Evolutionary conservation across 768 basidiomycete genomes (phyloP).

Genomic region (Rhodocollybia butyracea): DNA sequence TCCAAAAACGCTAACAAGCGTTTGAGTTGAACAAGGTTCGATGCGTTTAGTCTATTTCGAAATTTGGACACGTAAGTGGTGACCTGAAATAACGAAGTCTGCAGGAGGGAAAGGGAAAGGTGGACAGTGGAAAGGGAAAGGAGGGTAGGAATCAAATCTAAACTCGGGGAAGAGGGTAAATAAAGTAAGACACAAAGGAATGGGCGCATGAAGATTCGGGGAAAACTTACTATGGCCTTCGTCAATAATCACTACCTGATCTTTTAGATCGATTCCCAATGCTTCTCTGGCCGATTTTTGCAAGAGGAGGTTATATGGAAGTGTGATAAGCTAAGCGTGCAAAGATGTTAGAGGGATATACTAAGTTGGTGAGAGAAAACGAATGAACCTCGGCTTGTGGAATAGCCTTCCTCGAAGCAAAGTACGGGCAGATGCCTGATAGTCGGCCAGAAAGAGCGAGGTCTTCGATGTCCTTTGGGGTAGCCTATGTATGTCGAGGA

Average conservation of each 20-base stretch:
- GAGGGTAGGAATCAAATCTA: constrained; percentile 87
- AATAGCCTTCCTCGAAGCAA: constrained; percentile 84
- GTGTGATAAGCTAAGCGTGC: constrained; percentile 67
- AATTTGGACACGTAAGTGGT: constrained; percentile 75
- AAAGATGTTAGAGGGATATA: not conserved
- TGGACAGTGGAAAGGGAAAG: constrained; percentile 79
- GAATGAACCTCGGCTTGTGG: constrained; percentile 77
- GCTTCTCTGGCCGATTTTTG: constrained; percentile 82
- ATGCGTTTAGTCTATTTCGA: constrained; percentile 66
- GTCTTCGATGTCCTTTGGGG: constrained; percentile 93
- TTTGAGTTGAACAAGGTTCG: constrained; percentile 75
- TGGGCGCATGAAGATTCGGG: not conserved
- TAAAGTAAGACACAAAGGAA: not conserved
- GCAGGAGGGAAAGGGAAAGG: constrained; percentile 55
- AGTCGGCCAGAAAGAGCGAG: constrained; percentile 70
- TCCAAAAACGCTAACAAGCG: constrained; percentile 74
- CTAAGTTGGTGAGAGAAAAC: not conserved
- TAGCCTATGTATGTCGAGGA: constrained; percentile 47
- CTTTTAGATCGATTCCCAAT: constrained; percentile 78
- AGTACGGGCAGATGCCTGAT: constrained; percentile 84
- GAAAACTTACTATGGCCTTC: constrained; percentile 87
- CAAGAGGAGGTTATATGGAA: constrained; percentile 92
- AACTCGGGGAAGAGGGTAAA: constrained; percentile 1
- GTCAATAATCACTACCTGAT: constrained; percentile 88
- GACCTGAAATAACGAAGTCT: constrained; percentile 70